Base-by-base conservation (phyloP, 768 basidiomycete genomes). In the Podaxis mareebaensis region DNA sequence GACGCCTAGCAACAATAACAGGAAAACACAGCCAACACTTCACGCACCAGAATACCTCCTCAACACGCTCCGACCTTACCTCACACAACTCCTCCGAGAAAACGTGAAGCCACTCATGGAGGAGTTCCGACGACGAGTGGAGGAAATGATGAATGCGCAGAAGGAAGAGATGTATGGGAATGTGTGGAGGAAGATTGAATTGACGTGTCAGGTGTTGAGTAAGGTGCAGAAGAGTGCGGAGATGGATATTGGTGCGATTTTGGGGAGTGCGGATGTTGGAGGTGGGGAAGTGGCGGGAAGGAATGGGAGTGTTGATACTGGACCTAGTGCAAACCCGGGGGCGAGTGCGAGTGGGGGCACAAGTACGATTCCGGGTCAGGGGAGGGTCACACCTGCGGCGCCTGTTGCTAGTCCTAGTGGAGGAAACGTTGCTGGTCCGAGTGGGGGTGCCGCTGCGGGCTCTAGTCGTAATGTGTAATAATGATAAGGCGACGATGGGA, bases 121-220 rank as follows among this genome's bases (percentile, higher is more conserved):
- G 39, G 59, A 71, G 17, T 48, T 70, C 30, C 46, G 69, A 3
- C 22, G 11, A 0, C 48, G 65, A 28, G 63, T 71, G 30, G 69
- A 73, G 54, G 60, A 61, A 0, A 55, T 68, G 44, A 58, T 73
- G n/a, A 57, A 53, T 13, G 66, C 62, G 26, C 61, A 69, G 59
- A 70, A 67, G 40, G 42, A 15, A 51, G 64, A 68, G 53, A 52
- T 74, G 13, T 69, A 65, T 53, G 48, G 28, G 38, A 66, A 60
- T 33, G 38, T 69, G 11, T 72, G 70, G 69, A 61, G 56, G 15
- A 68, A 63, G 53, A 44, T 74, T 42, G 40, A 60, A 26, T 22
- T 58, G 49, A 67, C 70, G n/a, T 59, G 66, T 8, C 54, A 55
- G 40, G 40, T 74, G 2, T 33, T 74, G 46, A 24, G 36, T n/a